Evolutionary conservation across 805 yeast genomes (phyloP).

Genomic region (Nematodospora valgi): DNA sequence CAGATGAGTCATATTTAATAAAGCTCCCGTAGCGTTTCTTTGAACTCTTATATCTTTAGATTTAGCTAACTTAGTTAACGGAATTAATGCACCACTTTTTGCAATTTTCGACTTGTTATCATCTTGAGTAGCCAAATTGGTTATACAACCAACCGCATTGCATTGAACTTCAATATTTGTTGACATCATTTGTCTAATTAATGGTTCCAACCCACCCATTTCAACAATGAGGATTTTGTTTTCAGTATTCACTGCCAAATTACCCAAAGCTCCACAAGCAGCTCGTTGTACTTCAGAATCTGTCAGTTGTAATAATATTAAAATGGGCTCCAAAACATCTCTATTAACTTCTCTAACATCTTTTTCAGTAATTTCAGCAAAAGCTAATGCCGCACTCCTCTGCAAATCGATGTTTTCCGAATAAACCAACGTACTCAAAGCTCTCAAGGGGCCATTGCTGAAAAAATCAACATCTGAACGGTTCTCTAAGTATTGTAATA

Average conservation of each 20-base stretch:
- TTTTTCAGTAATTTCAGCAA: constrained; percentile 97
- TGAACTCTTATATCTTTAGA: constrained; percentile 94
- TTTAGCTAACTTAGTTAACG: constrained; percentile 90
- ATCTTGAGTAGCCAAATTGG: constrained; percentile 96
- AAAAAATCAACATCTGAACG: constrained; percentile 86
- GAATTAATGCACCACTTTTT: constrained; percentile 90
- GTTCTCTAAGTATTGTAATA: constrained; percentile 85
- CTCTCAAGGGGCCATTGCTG: constrained; percentile 79
- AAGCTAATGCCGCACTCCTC: constrained; percentile 95
- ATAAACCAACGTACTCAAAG: constrained; percentile 87
- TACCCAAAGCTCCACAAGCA: constrained; percentile 98
- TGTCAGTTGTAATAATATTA: constrained; percentile 77
- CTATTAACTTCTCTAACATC: constrained; percentile 87
- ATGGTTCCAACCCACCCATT: constrained; percentile 96
- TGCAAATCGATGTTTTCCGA: constrained; percentile 94
- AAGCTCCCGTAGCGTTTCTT: constrained; percentile 97
- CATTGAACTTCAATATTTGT: constrained; percentile 97
- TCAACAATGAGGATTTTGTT: constrained; percentile 92
- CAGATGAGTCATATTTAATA: constrained; percentile 96
- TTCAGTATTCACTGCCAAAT: constrained; percentile 93
- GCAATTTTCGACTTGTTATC: constrained; percentile 96
- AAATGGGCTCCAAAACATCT: constrained; percentile 90
- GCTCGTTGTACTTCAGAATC: constrained; percentile 98
- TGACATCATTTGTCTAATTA: constrained; percentile 96
- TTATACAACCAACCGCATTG: constrained; percentile 98